Evolutionary conservation across 352 stramenopile genomes (phyloP).

Genomic region (Phytophthora cryptogea): DNA sequence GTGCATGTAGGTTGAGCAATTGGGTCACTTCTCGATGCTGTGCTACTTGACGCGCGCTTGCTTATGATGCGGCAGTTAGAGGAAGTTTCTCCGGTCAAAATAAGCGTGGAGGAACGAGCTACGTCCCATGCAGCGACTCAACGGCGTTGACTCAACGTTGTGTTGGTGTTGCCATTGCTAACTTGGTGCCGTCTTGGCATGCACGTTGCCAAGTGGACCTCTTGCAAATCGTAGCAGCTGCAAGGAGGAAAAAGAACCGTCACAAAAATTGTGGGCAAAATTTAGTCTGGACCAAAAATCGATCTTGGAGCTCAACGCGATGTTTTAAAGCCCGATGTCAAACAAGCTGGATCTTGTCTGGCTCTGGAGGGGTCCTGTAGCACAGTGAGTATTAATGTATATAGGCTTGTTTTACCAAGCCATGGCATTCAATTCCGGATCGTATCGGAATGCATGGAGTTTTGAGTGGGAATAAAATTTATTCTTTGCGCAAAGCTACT

Average conservation of each 20-base stretch:
- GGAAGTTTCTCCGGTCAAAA: slow-evolving; percentile 2
- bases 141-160: not conserved
- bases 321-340: not conserved
- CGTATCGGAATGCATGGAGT: too few species aligned
- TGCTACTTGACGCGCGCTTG: not conserved
- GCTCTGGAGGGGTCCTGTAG: too few species aligned
- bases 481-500: too few species aligned
- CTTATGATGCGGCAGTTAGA: slow-evolving; percentile 20
- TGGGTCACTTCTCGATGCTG: not conserved
- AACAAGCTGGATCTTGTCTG: too few species aligned
- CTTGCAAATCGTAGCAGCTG: slow-evolving; percentile 1
- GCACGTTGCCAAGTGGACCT: not conserved
- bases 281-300: not conserved
- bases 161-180: too few species aligned
- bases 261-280: not conserved
- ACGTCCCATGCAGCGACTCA: not conserved
- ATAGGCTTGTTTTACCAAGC: too few species aligned
- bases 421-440: too few species aligned
- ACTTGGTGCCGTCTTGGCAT: too few species aligned
- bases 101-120: not conserved
- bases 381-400: too few species aligned
- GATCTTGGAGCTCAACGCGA: slow-evolving; percentile 1
- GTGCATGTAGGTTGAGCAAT: not conserved
- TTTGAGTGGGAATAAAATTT: too few species aligned
- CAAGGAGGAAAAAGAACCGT: not conserved